Evolutionary conservation across 1,284 basidiomycete genomes (phyloP), one percentile per base, ranked within the genome.

Genomic region (Coniferiporia sulphurascens): DNA sequence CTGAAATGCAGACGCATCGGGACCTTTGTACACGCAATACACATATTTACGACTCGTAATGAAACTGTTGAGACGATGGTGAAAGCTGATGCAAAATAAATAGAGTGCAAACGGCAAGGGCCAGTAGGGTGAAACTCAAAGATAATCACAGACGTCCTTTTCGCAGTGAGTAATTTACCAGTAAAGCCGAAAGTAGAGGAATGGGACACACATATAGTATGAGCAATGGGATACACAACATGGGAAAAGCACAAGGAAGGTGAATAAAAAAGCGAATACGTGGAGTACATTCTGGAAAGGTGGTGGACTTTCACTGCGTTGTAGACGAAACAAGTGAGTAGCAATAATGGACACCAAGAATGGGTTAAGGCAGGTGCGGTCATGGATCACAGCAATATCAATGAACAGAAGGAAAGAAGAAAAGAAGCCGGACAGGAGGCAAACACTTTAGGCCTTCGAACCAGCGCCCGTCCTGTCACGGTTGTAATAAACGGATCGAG

Each of bases 401-500:
- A 17, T 2, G 19, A 3, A 43, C 9, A 41, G 10, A n/a, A 43
- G n/a, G n/a, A 43, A 19, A n/a, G 36, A 38, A 19, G 12, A 10
- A 43, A 51, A 13, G 34, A 27, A 22, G 12, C 4, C 34, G 46
- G 12, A 6, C 15, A 34, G 22, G 3, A 43, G 10, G n/a, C 41
- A 43, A 9, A 3, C 1, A 17, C 7, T 9, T 57, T 22, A 57
- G 13, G 56, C 35, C 36, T 57, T 57, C 15, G 56, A 49, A 17
- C 55, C 55, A 34, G 41, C n/a, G 8, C 7, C 36, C 34, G 53
- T 6, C 38, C 58, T 53, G 3, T 59, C 52, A 19, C 58, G 51
- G 17, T 48, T 48, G 35, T 61, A 61, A 34, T 57, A 61, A n/a
- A 62, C 60, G 4, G 60, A 62, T 19, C 56, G 60, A 13, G 56